Base-by-base conservation (phyloP, 345 rosid species). In the Turnera subulata region DNA sequence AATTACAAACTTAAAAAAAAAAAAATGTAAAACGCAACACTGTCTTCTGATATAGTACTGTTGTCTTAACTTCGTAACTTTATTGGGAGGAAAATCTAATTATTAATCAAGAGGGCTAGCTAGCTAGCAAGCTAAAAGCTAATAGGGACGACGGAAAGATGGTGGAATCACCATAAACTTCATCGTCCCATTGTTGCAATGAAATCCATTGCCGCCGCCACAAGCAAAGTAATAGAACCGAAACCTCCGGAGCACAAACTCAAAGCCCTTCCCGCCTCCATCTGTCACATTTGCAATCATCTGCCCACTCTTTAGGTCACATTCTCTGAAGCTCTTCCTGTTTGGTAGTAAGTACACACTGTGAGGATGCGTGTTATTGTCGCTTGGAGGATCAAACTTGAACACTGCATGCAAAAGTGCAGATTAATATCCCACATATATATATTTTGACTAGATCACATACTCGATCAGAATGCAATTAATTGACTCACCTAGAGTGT, bases 151-250 rank as follows among this genome's bases (percentile, higher is more conserved):
- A 17, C 54, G 85, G 20, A 67, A 57, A 46, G 73, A 32, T 1
- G 93, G 90, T 1, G 93, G 90, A 66, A 69, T 24, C 32, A 77
- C 75, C 16, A 69, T 65, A 58, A 90, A 86, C 80, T 78, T 84
- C 97, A 86, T 90, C 38, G 51, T 58, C 6, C 93, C 95, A 17
- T 61, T 62, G 53, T 32, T 77, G 69, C 97, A 90, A n/a, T 90
- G 95, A 65, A 77, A 6, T 40, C 95, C 92, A 0, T 66, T 59
- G 14, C 56, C 73, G 52, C 71, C 86, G 0, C 95, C 95, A 21
- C 93, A 90, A 0, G 93, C 82, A 29, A 87, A 81, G 74, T 66
- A 84, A 73, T 84, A 59, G 39, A 85, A 79, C 38, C 26, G 43
- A 82, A 77, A 68, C 57, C 59, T 45, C 7, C 44, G 60, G 7